phyloP scores from a whole-genome alignment of 495 filamentous ascomycete species.

The Chaetomium fimeti region DNA sequence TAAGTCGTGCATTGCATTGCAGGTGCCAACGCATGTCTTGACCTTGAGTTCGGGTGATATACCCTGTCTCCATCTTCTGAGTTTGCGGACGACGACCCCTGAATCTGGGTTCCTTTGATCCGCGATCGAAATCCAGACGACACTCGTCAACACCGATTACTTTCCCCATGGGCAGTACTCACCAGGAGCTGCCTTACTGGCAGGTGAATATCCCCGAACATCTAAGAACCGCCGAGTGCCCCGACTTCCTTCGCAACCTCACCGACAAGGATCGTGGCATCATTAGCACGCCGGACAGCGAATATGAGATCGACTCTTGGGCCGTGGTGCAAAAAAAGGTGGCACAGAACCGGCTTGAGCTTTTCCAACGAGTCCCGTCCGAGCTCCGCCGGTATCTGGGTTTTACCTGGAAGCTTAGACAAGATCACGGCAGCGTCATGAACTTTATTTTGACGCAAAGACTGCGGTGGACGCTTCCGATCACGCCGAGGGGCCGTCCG shows the following conservation, averaged over 20 bases:
- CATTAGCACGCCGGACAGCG: conserved; percentile 62
- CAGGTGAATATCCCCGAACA: conserved; percentile 68
- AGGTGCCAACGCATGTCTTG: background rate
- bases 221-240: conserved; percentile 63
- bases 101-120: background rate
- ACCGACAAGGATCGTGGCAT: conserved; percentile 58
- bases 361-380: conserved; percentile 70
- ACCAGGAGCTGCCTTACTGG: conserved; percentile 64
- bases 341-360: conserved; percentile 63
- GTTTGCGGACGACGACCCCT: background rate
- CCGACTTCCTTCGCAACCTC: conserved; percentile 61
- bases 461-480: conserved; percentile 57
- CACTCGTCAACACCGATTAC: too few species aligned
- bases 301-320: conserved; percentile 62
- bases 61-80: background rate
- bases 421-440: conserved; percentile 69
- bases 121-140: background rate
- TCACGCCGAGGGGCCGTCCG: conserved; percentile 38
- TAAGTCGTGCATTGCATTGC: conserved; percentile 5
- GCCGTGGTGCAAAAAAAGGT: conserved; percentile 60
- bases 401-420: conserved; percentile 60
- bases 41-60: too few species aligned
- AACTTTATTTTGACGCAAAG: conserved; percentile 66
- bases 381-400: conserved; percentile 70
- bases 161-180: conserved; percentile 34